These are phyloP conservation scores for Pyrus pyrifolia DNA, from an alignment of 306 rosid species.

Conservation along the genomic window DNA sequence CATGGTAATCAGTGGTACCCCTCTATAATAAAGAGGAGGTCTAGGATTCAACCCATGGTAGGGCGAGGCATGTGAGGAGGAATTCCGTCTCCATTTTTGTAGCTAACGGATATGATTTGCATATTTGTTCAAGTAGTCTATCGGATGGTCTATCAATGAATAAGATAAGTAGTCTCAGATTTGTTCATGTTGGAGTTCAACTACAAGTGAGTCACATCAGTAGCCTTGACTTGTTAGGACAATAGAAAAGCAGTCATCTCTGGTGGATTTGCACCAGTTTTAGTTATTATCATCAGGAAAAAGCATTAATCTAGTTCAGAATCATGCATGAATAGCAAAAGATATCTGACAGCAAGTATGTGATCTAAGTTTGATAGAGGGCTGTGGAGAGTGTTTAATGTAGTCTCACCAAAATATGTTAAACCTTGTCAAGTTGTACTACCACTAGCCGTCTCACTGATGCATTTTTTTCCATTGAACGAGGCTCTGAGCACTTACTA, in stretches of 20 bases:
- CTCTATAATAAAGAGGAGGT: not conserved
- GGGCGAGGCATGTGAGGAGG: not conserved
- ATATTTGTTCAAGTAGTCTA: not conserved
- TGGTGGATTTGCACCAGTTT: not conserved
- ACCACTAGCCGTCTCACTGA: not conserved
- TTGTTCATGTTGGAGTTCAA: not conserved
- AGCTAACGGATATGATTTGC: not conserved
- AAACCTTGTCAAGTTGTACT: slow-evolving; percentile 9
- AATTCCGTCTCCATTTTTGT: not conserved
- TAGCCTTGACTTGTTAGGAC: not conserved
- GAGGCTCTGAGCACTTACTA: not conserved
- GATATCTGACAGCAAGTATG: not conserved
- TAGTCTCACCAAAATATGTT: not conserved
- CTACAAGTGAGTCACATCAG: not conserved
- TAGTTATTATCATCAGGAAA: not conserved
- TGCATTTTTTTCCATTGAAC: not conserved
- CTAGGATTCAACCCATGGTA: not conserved
- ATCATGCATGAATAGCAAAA: not conserved
- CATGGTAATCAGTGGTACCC: not conserved
- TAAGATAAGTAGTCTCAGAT: not conserved
- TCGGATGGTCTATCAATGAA: not conserved
- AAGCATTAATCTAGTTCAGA: not conserved
- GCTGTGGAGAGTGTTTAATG: not conserved
- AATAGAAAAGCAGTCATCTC: not conserved
- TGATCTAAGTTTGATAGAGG: not conserved